A percentile compares a stretch with the other conserved stretches of the same genome.
Conservation (phyloP, 148 eudicot species). For the Camellia lanceoleosa region DNA sequence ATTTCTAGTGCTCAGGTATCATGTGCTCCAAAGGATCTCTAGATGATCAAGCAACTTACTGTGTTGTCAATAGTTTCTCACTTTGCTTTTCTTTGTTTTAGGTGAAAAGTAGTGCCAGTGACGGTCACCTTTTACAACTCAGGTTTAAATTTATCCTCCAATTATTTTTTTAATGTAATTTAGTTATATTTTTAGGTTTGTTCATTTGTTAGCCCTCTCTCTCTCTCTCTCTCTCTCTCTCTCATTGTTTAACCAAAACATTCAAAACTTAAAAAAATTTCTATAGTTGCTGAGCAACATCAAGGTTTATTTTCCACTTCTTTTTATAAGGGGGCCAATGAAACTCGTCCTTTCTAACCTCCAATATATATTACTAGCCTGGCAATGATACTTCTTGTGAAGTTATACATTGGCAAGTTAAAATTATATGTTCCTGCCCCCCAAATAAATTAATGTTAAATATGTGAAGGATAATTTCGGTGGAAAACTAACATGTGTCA, state of each 20-base stretch:
- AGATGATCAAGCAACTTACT: slow-evolving; percentile 6
- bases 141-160: slow-evolving; percentile 39
- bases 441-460: neutral
- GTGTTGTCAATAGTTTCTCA: neutral
- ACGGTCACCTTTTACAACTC: slow-evolving; percentile 90
- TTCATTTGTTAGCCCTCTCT: neutral
- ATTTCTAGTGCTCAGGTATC: slow-evolving; percentile 72
- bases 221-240: neutral
- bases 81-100: slow-evolving; percentile 26
- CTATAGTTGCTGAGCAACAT: neutral
- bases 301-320: neutral
- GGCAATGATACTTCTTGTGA: neutral
- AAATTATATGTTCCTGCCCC: neutral
- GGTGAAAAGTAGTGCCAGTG: slow-evolving; percentile 70
- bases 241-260: neutral
- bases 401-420: neutral
- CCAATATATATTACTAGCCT: neutral
- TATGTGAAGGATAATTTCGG: neutral
- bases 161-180: neutral
- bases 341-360: neutral
- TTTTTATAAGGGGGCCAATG: neutral
- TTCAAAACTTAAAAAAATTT: neutral
- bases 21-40: neutral
- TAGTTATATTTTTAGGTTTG: neutral
- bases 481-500: neutral